Base-by-base conservation (phyloP, 345 rosid genomes). In the Cardamine chenopodiifolia region DNA sequence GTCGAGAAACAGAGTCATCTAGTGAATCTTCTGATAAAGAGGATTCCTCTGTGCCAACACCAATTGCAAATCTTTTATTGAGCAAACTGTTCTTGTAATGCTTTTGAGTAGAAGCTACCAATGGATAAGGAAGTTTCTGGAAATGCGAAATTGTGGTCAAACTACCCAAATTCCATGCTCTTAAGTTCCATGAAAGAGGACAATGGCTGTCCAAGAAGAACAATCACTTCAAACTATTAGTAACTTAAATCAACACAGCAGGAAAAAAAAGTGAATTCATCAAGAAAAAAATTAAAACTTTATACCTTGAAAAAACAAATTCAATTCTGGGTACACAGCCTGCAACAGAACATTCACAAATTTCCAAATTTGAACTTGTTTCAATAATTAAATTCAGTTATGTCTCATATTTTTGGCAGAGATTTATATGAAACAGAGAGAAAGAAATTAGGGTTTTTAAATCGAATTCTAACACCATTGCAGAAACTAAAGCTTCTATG, bases 11-110 rank as follows among this genome's bases (percentile, higher is more conserved):
- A 75, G 73, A 73, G 39, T 84, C 80, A 14, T 79, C 75, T 8
- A 78, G 63, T 64, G 86, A 80, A 69, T 81, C 85, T 55, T 75
- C 76, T 20, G 49, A 22, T 5, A 84, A 72, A 1, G 85, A 79
- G 6, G 87, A 80, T 68, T 84, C 87, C 78, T 86, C 89, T 66
- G 82, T 44, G 67, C 85, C 81, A 75, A 81, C 79, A 62, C 82
- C 71, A 54, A 79, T 47, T 45, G 79, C 37, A 75, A 64, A 79
- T 19, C 83, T 72, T 71, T 84, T 88, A 80, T 84, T 76, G 4
- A 58, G 50, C 50, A 62, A 75, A 66, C 18, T 70, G 57, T 76
- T 56, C 73, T 59, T 70, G 70, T 45, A 50, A 78, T 66, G 65
- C 69, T 73, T 87, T 69, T 20, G 71, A 39, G 75, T 28, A 59